These are phyloP conservation scores for Kodamaea fungicola DNA, from an alignment of 1,139 yeast genomes.

Conservation along the genomic window DNA sequence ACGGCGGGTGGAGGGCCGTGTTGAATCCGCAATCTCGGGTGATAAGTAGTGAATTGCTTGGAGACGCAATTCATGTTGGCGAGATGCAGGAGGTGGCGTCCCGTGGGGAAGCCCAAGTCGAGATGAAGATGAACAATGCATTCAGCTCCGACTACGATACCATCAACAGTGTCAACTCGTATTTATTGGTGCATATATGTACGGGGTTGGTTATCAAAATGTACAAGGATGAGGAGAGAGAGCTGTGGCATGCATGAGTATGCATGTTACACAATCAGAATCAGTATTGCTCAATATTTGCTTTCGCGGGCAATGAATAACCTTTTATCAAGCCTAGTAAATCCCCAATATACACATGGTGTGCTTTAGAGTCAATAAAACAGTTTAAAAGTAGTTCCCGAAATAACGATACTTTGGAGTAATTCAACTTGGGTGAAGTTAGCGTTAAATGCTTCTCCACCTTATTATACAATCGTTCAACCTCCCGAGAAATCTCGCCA, in stretches of 20 bases:
- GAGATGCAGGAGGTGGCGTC: background rate
- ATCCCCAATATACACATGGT: constrained; percentile 6
- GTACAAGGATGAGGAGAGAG: background rate
- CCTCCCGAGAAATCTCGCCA: constrained; percentile 1
- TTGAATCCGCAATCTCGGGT: background rate
- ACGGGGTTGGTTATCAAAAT: background rate
- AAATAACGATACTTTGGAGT: constrained; percentile 5
- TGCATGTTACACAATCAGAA: no score
- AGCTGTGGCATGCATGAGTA: background rate
- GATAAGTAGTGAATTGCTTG: background rate
- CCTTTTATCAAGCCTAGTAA: constrained; percentile 5
- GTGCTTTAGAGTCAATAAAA: constrained; percentile 6
- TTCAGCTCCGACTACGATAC: background rate
- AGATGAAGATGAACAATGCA: background rate
- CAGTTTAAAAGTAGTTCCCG: constrained; percentile 1
- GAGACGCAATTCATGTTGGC: background rate
- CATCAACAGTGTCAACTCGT: background rate
- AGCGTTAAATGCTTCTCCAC: constrained; percentile 2
- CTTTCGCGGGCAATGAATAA: background rate
- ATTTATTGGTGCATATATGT: background rate
- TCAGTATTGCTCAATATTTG: no score
- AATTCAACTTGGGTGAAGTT: constrained; percentile 1
- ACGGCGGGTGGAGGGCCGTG: background rate
- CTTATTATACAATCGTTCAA: constrained; percentile 1
- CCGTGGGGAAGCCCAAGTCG: background rate